phyloP scores from a whole-genome alignment of 2,329 filamentous ascomycete species.

The Nothophaeocryptopus gaeumannii region DNA sequence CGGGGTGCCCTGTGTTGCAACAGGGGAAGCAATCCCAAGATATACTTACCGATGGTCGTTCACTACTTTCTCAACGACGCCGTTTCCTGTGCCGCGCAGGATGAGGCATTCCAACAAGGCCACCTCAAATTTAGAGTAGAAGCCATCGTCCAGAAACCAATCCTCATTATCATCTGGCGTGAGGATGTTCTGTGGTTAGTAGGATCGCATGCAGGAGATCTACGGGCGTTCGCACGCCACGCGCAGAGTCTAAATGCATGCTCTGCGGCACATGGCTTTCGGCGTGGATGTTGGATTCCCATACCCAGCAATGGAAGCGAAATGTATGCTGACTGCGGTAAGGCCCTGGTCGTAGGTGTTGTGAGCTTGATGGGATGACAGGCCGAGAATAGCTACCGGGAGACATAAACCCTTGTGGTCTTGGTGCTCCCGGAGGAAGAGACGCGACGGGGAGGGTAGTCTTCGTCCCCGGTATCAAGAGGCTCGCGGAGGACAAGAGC shows the following conservation, averaged over 20 bases:
- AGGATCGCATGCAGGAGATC: slow-evolving; percentile 10
- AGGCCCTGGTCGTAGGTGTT: slow-evolving; percentile 8
- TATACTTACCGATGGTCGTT: slow-evolving; percentile 12
- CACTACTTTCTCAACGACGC: background rate
- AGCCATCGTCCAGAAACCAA: too few species aligned
- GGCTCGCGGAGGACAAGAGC: background rate
- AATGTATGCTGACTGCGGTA: slow-evolving; percentile 4
- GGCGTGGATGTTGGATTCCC: background rate
- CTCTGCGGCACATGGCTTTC: slow-evolving; percentile 15
- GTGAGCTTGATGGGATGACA: slow-evolving; percentile 10
- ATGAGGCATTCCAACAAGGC: slow-evolving; percentile 8
- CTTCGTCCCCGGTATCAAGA: background rate
- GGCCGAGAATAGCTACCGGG: slow-evolving; percentile 13
- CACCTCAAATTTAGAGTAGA: too few species aligned
- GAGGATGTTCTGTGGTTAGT: too few species aligned
- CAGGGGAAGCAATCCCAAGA: background rate
- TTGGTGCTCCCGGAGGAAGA: background rate
- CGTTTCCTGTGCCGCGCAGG: slow-evolving; percentile 12
- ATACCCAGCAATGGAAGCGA: background rate
- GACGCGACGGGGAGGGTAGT: background rate
- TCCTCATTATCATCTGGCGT: too few species aligned
- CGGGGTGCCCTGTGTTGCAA: slow-evolving; percentile 5
- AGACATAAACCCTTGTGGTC: background rate
- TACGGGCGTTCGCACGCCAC: slow-evolving; percentile 13
- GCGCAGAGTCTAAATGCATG: slow-evolving; percentile 5